These are phyloP conservation scores for Zanthoxylum bungeanum DNA, from an alignment of 345 rosid genomes.

Conservation along the genomic window DNA sequence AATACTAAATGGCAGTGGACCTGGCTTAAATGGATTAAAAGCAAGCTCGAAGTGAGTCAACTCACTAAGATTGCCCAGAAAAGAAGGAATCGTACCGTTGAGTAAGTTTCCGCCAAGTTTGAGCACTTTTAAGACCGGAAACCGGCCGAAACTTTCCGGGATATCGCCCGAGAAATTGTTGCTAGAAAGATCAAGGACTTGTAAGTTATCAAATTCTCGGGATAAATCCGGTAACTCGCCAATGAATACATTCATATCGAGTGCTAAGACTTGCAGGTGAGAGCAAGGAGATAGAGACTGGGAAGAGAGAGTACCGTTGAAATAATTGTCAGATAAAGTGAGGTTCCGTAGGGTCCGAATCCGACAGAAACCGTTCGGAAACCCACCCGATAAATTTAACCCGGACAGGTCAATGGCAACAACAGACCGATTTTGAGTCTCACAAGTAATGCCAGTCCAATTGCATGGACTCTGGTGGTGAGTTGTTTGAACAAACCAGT, in stretches of 20 bases:
- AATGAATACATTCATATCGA: slow-evolving; percentile 34
- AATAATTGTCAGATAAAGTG: slow-evolving; percentile 31
- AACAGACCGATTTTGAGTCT: slow-evolving; percentile 29
- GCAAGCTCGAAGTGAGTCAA: slow-evolving; percentile 41
- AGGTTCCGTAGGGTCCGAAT: slow-evolving; percentile 52
- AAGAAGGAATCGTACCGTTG: slow-evolving; percentile 46
- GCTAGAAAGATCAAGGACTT: slow-evolving; percentile 39
- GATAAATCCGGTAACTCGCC: slow-evolving; percentile 60
- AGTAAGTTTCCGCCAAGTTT: slow-evolving; percentile 31
- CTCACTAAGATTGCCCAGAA: slow-evolving; percentile 46
- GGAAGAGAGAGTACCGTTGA: slow-evolving; percentile 43
- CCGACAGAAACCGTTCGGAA: slow-evolving; percentile 60
- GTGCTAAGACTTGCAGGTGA: slow-evolving; percentile 34
- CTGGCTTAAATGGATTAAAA: slow-evolving; percentile 35
- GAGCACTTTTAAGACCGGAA: slow-evolving; percentile 35
- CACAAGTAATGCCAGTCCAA: slow-evolving; percentile 69
- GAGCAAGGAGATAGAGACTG: slow-evolving; percentile 48
- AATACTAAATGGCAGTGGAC: slow-evolving; percentile 44
- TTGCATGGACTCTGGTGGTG: slow-evolving; percentile 46
- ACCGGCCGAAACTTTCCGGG: slow-evolving; percentile 47
- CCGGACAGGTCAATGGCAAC: slow-evolving; percentile 45
- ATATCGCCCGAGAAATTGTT: slow-evolving; percentile 53
- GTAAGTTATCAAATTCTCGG: slow-evolving; percentile 24
- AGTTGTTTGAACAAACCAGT: slow-evolving; percentile 47
- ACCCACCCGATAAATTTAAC: slow-evolving; percentile 41